These are phyloP conservation scores for Vinca major DNA, from an alignment of 305 asterid species.

Conservation along the genomic window DNA sequence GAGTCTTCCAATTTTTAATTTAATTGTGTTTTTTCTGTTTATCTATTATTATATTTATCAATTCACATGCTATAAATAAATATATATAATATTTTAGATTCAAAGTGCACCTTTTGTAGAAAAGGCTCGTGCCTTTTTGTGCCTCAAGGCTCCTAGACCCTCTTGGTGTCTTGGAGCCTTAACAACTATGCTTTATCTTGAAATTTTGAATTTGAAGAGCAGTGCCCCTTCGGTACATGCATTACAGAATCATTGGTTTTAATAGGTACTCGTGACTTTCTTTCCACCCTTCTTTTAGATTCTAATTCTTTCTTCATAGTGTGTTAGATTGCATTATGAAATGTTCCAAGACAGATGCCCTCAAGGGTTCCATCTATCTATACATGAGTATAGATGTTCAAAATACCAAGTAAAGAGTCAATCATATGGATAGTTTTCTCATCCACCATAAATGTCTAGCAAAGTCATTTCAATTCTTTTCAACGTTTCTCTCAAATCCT, in stretches of 20 bases:
- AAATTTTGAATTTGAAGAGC: not conserved
- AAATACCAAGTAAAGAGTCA: not conserved
- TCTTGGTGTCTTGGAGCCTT: too few species aligned
- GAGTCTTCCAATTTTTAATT: too few species aligned
- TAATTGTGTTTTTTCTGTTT: too few species aligned
- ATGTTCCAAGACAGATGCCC: too few species aligned
- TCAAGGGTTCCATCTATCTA: not conserved
- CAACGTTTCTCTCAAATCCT: not conserved
- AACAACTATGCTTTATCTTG: not conserved
- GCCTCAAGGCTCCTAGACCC: too few species aligned
- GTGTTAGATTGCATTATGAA: too few species aligned
- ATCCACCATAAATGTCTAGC: not conserved
- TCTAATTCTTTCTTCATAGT: not conserved
- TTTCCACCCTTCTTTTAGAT: not conserved
- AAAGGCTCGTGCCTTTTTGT: too few species aligned
- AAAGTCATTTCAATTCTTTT: not conserved
- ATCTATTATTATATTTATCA: too few species aligned
- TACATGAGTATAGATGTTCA: not conserved
- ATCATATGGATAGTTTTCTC: not conserved
- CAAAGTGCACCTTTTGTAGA: too few species aligned
- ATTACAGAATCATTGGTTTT: not conserved
- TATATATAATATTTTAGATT: too few species aligned
- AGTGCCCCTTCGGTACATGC: not conserved
- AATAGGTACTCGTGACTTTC: not conserved
- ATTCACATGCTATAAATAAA: too few species aligned